phyloP scores from a whole-genome alignment of 495 filamentous ascomycete genomes.

The Astrocystis sublimbata region DNA sequence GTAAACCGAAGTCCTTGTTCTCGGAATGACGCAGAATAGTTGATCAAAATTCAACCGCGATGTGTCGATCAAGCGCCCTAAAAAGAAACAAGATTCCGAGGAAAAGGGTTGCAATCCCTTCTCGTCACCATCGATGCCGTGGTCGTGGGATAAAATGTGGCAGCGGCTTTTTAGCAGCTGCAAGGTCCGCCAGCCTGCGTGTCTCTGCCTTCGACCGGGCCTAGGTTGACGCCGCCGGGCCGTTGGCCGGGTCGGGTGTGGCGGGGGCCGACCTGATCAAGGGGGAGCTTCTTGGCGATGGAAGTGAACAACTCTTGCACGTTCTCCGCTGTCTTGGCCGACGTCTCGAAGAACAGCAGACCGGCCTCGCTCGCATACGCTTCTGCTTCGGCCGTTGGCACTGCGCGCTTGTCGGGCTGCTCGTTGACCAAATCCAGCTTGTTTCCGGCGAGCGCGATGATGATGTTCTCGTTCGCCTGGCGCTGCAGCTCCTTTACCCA shows the following conservation, averaged over 20 bases:
- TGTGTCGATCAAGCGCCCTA: too few species aligned
- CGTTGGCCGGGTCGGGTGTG: constrained; percentile 73
- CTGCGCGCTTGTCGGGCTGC: constrained; percentile 89
- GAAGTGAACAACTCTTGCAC: constrained; percentile 96
- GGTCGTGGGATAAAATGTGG: background rate
- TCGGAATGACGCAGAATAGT: too few species aligned
- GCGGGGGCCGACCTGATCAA: constrained; percentile 89
- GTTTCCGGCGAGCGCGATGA: constrained; percentile 96
- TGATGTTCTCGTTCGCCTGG: constrained; percentile 99
- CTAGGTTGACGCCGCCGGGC: constrained; percentile 73
- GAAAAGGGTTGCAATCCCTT: constrained; percentile 4
- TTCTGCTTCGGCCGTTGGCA: constrained; percentile 84
- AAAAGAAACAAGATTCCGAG: background rate
- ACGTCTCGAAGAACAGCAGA: constrained; percentile 95
- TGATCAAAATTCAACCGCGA: too few species aligned
- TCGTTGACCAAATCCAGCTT: constrained; percentile 92
- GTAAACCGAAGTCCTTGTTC: too few species aligned
- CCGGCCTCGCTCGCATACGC: constrained; percentile 92
- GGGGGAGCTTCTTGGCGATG: constrained; percentile 93
- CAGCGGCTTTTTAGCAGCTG: constrained; percentile 59
- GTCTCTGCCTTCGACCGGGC: constrained; percentile 69
- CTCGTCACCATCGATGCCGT: too few species aligned
- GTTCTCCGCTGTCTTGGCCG: constrained; percentile 94
- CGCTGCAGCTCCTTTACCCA: constrained; percentile 99
- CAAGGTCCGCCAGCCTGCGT: constrained; percentile 74